Conservation (phyloP, 2,329 filamentous ascomycete species). For the Dactylellina haptotyla region DNA sequence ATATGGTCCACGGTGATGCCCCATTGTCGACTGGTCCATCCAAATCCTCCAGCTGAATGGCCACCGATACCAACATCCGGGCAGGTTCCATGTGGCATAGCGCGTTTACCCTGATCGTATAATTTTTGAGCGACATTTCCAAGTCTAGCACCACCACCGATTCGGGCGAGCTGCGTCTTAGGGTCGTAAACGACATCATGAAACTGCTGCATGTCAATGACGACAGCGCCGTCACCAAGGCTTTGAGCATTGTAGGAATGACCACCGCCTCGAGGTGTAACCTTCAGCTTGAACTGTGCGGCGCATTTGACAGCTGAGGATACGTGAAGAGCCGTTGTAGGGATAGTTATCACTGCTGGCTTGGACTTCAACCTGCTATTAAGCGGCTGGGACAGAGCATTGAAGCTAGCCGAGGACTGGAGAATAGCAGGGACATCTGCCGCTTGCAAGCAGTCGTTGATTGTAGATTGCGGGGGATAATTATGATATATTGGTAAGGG, state of each 20-base stretch:
- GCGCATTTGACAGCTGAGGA: conserved; percentile 70
- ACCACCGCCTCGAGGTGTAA: conserved; percentile 72
- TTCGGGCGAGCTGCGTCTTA: conserved; percentile 62
- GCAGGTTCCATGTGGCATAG: conserved; percentile 54
- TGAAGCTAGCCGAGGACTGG: too few species aligned
- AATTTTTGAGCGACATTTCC: conserved; percentile 62
- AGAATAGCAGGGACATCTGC: too few species aligned
- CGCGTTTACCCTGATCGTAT: conserved; percentile 60
- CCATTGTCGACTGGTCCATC: conserved; percentile 63
- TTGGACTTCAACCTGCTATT: conserved; percentile 55
- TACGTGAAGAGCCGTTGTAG: conserved; percentile 67
- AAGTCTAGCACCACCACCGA: conserved; percentile 66
- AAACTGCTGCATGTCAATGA: conserved; percentile 65
- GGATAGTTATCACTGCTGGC: conserved; percentile 69
- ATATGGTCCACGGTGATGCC: conserved; percentile 68
- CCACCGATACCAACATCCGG: conserved; percentile 60
- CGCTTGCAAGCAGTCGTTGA: too few species aligned
- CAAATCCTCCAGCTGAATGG: conserved; percentile 62
- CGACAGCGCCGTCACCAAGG: conserved; percentile 65
- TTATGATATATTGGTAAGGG: too few species aligned
- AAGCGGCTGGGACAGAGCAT: not conserved
- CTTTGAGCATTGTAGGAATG: conserved; percentile 70
- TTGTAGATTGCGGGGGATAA: too few species aligned
- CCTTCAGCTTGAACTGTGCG: conserved; percentile 64
- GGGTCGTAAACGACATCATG: conserved; percentile 63